Evolutionary conservation across 768 basidiomycete species (phyloP).

Genomic region (Dioszegia crocea): DNA sequence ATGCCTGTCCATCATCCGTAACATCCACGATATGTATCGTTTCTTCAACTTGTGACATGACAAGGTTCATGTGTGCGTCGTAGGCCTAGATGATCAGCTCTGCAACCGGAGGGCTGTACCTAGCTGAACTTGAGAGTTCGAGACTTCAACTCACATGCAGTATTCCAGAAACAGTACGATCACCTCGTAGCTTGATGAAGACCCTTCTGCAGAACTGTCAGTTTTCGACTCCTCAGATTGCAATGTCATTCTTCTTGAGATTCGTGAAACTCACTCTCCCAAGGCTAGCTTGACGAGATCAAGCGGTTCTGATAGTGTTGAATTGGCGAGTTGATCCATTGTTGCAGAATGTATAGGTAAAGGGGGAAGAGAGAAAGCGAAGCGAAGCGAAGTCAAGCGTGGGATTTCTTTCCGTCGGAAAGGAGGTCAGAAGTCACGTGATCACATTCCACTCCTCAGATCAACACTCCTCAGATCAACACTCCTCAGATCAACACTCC

Average conservation of each 20-base stretch:
- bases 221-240: not conserved
- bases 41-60: conserved; percentile 95
- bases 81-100: conserved; percentile 66
- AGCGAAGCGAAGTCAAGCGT: too few species aligned
- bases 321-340: conserved; percentile 44
- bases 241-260: too few species aligned
- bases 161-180: conserved; percentile 83
- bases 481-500: too few species aligned
- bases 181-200: conserved; percentile 93
- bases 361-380: not conserved
- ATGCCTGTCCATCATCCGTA: conserved; percentile 58
- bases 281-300: conserved; percentile 94
- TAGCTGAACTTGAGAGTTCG: too few species aligned
- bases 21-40: conserved; percentile 92
- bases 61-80: conserved; percentile 99
- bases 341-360: not conserved
- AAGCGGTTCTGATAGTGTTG: conserved; percentile 68
- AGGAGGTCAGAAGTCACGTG: too few species aligned
- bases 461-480: too few species aligned
- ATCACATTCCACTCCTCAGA: too few species aligned
- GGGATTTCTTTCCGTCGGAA: too few species aligned
- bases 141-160: conserved; percentile 70
- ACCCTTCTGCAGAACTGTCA: conserved; percentile 58
- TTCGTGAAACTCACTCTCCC: conserved; percentile 61
- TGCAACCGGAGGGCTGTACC: too few species aligned